These are phyloP conservation scores for Coffea humblotiana DNA, from an alignment of 305 asterid species.

Conservation along the genomic window DNA sequence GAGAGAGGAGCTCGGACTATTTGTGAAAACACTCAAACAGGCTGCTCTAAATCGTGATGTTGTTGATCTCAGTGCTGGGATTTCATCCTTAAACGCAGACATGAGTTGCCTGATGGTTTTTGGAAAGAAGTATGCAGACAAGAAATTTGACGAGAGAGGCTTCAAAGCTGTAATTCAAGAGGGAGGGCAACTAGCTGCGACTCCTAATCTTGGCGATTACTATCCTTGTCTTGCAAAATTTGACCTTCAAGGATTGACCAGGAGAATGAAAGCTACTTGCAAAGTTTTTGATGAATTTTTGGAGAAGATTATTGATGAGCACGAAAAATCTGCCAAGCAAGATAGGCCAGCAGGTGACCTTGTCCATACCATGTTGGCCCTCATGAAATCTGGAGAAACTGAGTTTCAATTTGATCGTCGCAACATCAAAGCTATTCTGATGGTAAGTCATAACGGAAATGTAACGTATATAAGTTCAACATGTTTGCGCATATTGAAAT, in stretches of 20 bases:
- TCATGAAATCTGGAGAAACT: constrained; percentile 46
- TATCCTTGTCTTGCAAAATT: constrained; percentile 48
- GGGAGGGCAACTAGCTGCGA: constrained; percentile 34
- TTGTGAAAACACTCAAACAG: constrained; percentile 33
- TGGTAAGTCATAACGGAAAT: constrained; percentile 30
- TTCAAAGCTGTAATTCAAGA: constrained; percentile 49
- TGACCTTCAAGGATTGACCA: constrained; percentile 57
- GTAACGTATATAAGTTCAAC: too few species aligned
- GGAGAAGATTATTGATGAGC: constrained; percentile 61
- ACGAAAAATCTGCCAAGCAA: constrained; percentile 25
- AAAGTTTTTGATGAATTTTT: constrained; percentile 48
- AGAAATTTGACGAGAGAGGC: constrained; percentile 53
- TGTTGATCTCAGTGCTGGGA: constrained; percentile 47
- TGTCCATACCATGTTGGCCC: constrained; percentile 52
- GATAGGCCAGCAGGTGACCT: constrained; percentile 38
- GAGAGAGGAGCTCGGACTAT: constrained; percentile 36
- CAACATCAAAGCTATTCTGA: constrained; percentile 57
- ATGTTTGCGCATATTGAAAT: too few species aligned
- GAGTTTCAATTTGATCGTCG: constrained; percentile 56
- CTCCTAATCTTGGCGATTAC: constrained; percentile 57
- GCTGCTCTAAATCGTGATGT: constrained; percentile 16
- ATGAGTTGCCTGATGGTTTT: constrained; percentile 63
- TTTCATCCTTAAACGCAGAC: constrained; percentile 37
- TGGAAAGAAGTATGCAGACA: constrained; percentile 55
- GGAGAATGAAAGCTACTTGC: constrained; percentile 40